Evolutionary conservation across 2,329 filamentous ascomycete species (phyloP), one percentile per base, ranked within the genome.

Genomic region (Claviceps lovelessii): DNA sequence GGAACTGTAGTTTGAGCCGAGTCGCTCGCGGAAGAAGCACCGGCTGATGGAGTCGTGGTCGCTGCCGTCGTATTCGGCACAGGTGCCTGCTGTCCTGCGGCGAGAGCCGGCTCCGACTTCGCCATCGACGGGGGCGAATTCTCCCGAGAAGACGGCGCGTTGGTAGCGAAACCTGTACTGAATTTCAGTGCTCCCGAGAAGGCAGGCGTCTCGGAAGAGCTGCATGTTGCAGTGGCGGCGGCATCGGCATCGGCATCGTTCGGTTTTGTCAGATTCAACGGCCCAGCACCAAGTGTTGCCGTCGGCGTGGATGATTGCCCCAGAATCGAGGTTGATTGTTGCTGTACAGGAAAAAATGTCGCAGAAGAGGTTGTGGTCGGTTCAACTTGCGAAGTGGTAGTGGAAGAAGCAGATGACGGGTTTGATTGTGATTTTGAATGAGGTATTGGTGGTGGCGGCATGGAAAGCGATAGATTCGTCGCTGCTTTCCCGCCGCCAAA

Each of bases 371-470:
- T 11, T 23, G 23, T 23, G 23, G 23, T 23, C 15, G 41, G 1
- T 1, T 8, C 37, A 23, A 7, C 49, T 13, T 31, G 47, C 28
- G 44, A 47, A 37, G 2, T 19, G 13, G 33, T 29, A 4, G 28
- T 47, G 8, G 42, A 17, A 29, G 17, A 29, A 7, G 13, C n/a
- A 8, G 48, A 28, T 8, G 33, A 10, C 17, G 33, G 39, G 19
- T 51, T 55, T 2, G 51, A 6, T 4, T 49, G 13, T 5, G 31
- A 33, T 15, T 53, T 53, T 10, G 47, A 35, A 5, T 49, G 45
- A 17, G 62, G 58, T 9, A 54, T 63, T 3, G 55, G 44, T 23
- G 56, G 56, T 7, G 56, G 56, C 10, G 56, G 54, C 56, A 57
- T 57, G 17, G 17, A 44, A 15, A 49, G 5, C 15, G 54, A 55